Evolutionary conservation across 345 rosid species (phyloP).

Genomic region (Isatis tinctoria): DNA sequence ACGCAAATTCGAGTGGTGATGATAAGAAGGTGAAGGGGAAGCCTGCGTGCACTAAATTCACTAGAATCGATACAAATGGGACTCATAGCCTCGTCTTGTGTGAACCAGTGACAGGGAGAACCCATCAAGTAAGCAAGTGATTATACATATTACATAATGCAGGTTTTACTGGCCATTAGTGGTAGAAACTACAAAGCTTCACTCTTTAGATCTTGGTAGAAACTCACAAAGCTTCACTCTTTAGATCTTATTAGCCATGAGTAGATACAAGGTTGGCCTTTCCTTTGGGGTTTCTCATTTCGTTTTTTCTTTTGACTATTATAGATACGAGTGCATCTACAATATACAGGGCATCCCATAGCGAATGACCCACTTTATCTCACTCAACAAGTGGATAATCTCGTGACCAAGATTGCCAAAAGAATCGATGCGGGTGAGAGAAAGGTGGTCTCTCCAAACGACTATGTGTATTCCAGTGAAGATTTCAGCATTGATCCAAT

Average conservation of each 20-base stretch:
- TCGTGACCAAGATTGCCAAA: slow-evolving; percentile 45
- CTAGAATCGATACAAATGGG: slow-evolving; percentile 75
- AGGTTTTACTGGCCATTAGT: neutral
- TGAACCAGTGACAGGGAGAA: slow-evolving; percentile 88
- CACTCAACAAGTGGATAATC: slow-evolving; percentile 35
- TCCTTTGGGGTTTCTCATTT: neutral
- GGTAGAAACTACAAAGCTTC: neutral
- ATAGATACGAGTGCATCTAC: slow-evolving; percentile 93
- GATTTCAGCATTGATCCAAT: slow-evolving; percentile 75
- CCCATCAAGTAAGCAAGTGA: slow-evolving; percentile 75
- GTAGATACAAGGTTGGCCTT: neutral
- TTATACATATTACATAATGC: neutral
- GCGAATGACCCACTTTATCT: slow-evolving; percentile 88
- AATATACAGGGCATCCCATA: slow-evolving; percentile 78
- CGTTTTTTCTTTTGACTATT: neutral
- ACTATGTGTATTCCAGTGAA: slow-evolving; percentile 36
- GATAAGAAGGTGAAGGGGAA: slow-evolving; percentile 52
- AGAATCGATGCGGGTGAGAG: slow-evolving; percentile 44
- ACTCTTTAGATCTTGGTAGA: neutral
- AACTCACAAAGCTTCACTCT: neutral
- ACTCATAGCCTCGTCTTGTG: slow-evolving; percentile 81
- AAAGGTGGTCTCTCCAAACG: slow-evolving; percentile 18
- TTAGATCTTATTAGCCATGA: neutral
- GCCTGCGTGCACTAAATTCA: slow-evolving; percentile 81
- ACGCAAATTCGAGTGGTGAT: slow-evolving; percentile 38